Percentiles rank a stretch among this genome's conserved stretches.
Evolutionary conservation across 495 filamentous ascomycete genomes (phyloP).

Genomic region (Evansstolkia leycettana): DNA sequence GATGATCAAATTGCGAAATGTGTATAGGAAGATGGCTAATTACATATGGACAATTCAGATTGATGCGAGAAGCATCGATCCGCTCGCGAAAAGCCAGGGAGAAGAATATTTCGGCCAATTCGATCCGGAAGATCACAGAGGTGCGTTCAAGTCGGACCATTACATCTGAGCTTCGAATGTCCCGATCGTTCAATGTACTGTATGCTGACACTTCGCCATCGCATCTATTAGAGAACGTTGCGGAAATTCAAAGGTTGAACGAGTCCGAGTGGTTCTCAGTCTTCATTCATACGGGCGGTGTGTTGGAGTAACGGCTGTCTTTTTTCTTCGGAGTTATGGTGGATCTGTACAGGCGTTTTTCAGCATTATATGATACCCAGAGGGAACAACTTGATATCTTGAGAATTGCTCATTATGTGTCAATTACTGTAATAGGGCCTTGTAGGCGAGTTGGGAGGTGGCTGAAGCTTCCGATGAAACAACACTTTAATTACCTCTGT

Average conservation of each 20-base stretch:
- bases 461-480: no score
- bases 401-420: no score
- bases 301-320: no score
- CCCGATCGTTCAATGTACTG: not conserved
- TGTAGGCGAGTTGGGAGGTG: no score
- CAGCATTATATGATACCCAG: no score
- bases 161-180: no score
- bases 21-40: not conserved
- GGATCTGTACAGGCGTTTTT: not conserved
- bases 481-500: no score
- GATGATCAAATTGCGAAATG: no score
- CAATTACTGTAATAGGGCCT: no score
- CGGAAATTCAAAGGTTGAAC: constrained; percentile 65
- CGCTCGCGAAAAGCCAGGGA: constrained; percentile 63
- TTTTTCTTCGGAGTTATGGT: not conserved
- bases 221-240: constrained; percentile 44
- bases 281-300: not conserved
- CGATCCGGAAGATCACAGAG: constrained; percentile 64
- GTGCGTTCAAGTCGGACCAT: constrained; percentile 43
- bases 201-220: not conserved
- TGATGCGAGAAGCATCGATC: constrained; percentile 76
- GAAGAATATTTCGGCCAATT: constrained; percentile 57
- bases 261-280: not conserved
- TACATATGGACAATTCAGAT: constrained; percentile 31
- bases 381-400: no score